Evolutionary conservation across 176 grass and related monocot genomes (phyloP), one percentile per base, ranked within the genome.

Genomic region (Oryza punctata): DNA sequence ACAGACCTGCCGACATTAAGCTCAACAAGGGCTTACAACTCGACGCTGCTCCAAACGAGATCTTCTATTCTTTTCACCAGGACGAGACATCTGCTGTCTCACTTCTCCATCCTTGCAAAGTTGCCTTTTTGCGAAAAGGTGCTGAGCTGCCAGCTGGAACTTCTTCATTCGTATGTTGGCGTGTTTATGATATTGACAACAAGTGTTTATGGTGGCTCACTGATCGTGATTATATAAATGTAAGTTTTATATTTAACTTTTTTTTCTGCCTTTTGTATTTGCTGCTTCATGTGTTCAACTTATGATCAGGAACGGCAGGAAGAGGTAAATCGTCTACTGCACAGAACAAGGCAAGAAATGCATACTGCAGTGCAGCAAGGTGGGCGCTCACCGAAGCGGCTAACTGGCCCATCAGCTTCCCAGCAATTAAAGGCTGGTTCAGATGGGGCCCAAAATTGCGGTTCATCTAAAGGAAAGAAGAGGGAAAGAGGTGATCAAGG

Each of bases 131-230:
- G 72, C 88, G 76, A 41, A 94, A 97, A 85, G 89, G 94, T 52
- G 73, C 76, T 57, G 94, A 97, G 40, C 92, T 94, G 25, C 90
- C 92, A 79, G 19, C 76, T 83, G 91, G 91, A 60, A 88, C 65
- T 83, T 84, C 92, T 40, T 94, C 94, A 8, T 94, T 92, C 69
- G 90, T 97, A 29, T 97, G 94, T 78, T 70, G 94, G 76, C 87
- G 92, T 7, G 90, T 97, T 27, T 97, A 97, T 78, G 94, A 97
- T 90, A 94, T 94, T 70, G 85, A 94, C 73, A 90, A 92, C 78
- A 97, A 89, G 80, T 88, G 92, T 81, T 92, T 97, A 64, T 97
- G 94, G 94, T 97, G 94, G 94, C 90, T 97, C 76, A 94, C 94
- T 35, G 94, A 97, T 73, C 75, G 86, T 64, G 94, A 97, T 82